phyloP scores from a whole-genome alignment of 1,284 basidiomycete species.

The Leucoagaricus sp. region DNA sequence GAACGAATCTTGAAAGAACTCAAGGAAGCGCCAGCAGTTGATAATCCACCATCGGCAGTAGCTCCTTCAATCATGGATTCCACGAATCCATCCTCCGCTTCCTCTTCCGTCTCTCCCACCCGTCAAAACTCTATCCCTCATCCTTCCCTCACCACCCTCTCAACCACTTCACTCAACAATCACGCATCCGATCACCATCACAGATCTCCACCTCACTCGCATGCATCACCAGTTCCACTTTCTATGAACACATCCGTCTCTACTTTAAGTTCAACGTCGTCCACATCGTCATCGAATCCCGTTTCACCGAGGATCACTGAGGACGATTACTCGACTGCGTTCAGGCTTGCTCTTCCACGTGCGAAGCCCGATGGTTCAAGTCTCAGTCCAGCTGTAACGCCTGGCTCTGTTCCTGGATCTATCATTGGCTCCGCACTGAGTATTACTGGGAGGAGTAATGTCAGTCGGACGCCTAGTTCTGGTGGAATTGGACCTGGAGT shows the following conservation, averaged over 20 bases:
- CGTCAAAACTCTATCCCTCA: background rate
- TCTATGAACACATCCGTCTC: constrained; percentile 1
- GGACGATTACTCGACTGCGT: constrained; percentile 13
- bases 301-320: constrained; percentile 6
- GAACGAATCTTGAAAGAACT: constrained; percentile 7
- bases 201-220: background rate
- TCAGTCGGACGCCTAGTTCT: constrained; percentile 2
- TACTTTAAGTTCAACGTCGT: background rate
- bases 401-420: background rate
- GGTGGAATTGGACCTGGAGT: background rate
- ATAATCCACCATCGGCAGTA: background rate
- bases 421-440: too few species aligned
- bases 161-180: background rate
- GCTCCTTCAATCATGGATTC: background rate
- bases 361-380: background rate
- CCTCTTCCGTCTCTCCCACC: background rate
- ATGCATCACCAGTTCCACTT: background rate
- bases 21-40: background rate
- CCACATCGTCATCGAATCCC: constrained; percentile 1
- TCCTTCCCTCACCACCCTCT: background rate
- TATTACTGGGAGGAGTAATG: background rate
- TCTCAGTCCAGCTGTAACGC: background rate
- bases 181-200: background rate
- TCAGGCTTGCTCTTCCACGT: constrained; percentile 7
- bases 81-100: background rate